These are phyloP conservation scores for Amylocarpus encephaloides DNA, from an alignment of 2,329 filamentous ascomycete species.

Conservation along the genomic window DNA sequence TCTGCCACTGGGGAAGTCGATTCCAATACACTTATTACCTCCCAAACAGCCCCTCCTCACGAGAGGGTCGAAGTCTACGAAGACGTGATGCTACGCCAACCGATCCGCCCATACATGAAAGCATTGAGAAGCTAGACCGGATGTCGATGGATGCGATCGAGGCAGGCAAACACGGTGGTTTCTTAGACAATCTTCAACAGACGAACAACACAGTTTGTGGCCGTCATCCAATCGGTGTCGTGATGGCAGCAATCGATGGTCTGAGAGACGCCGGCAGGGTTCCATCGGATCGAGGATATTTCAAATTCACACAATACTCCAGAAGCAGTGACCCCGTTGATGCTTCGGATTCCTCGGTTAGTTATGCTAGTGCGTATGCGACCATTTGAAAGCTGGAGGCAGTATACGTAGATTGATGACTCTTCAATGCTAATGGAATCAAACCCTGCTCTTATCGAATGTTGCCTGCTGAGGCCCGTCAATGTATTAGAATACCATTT, in stretches of 20 bases:
- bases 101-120: conserved; percentile 66
- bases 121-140: conserved; percentile 73
- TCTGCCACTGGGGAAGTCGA: conserved; percentile 87
- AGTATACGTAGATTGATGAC: background rate
- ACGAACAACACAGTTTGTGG: conserved; percentile 94
- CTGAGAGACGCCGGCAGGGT: conserved; percentile 38
- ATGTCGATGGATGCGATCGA: conserved; percentile 80
- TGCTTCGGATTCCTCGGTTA: conserved; percentile 76
- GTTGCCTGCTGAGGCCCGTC: background rate
- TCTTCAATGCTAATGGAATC: background rate
- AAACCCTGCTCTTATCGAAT: background rate
- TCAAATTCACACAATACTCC: conserved; percentile 81
- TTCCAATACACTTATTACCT: conserved; percentile 83
- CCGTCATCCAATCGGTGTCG: conserved; percentile 86
- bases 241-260: conserved; percentile 79
- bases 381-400: conserved; percentile 39
- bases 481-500: background rate
- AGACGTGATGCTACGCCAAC: conserved; percentile 31
- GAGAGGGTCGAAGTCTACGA: conserved; percentile 29
- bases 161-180: conserved; percentile 63
- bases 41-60: conserved; percentile 39
- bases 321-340: conserved; percentile 69
- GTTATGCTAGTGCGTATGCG: conserved; percentile 90
- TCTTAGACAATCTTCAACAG: conserved; percentile 59
- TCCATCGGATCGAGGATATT: conserved; percentile 29